Conservation (phyloP, 2,329 filamentous ascomycete species). For the Hymenoscyphus fraxineus region DNA sequence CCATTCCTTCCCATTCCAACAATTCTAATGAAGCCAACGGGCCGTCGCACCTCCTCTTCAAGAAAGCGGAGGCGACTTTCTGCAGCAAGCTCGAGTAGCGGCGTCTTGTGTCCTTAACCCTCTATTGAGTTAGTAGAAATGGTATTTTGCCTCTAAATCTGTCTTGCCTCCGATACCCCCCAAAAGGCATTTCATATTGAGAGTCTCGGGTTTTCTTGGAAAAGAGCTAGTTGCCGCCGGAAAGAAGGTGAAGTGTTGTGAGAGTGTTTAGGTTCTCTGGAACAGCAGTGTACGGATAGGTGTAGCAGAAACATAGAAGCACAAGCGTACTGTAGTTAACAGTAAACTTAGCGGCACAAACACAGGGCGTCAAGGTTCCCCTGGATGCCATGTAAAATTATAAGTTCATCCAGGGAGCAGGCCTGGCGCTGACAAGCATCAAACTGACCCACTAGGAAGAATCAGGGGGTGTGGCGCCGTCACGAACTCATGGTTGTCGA, state of each 20-base stretch:
- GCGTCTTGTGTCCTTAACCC: neutral
- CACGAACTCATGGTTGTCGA: constrained; percentile 26
- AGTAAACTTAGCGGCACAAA: constrained; percentile 22
- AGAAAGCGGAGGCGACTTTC: neutral
- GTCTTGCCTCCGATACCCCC: neutral
- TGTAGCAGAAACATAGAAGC: constrained; percentile 10
- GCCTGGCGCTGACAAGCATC: constrained; percentile 31
- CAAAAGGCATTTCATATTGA: neutral
- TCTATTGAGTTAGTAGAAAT: neutral
- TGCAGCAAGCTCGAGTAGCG: neutral
- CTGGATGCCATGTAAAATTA: constrained; percentile 23
- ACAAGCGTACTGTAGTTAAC: constrained; percentile 17
- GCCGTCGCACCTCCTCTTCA: neutral
- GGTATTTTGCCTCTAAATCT: neutral
- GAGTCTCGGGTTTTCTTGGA: neutral
- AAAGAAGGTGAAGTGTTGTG: neutral
- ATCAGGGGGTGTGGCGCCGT: constrained; percentile 28
- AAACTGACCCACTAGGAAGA: constrained; percentile 26
- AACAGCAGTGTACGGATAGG: neutral
- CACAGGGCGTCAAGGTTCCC: constrained; percentile 25
- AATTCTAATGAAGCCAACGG: neutral
- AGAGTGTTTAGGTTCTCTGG: neutral
- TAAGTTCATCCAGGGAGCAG: constrained; percentile 28
- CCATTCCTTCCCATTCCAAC: neutral
- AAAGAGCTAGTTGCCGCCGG: neutral